phyloP scores from a whole-genome alignment of 2,329 filamentous ascomycete genomes.

The Xylariaceae sp. region DNA sequence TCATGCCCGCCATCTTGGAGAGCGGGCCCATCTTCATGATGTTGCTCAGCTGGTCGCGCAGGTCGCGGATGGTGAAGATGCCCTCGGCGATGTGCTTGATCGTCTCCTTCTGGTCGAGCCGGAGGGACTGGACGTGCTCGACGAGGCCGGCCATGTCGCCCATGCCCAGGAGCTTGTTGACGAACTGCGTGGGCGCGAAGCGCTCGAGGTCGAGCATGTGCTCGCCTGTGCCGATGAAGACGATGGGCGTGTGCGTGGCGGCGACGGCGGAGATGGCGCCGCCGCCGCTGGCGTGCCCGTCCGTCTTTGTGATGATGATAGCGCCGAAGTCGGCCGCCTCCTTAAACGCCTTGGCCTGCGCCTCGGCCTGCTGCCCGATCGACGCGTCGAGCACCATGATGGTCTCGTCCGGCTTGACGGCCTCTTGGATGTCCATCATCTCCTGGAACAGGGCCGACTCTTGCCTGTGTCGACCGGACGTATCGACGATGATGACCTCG shows the following conservation, averaged over 20 bases:
- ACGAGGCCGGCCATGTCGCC: constrained; percentile 93
- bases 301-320: constrained; percentile 98
- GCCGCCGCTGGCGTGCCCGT: constrained; percentile 90
- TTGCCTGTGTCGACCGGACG: constrained; percentile 88
- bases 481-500: constrained; percentile 98
- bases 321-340: constrained; percentile 94
- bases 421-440: constrained; percentile 93
- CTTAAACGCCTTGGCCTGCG: constrained; percentile 94
- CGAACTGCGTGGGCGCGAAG: constrained; percentile 88
- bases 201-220: constrained; percentile 93
- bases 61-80: constrained; percentile 89
- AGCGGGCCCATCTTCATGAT: constrained; percentile 99
- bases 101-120: constrained; percentile 95
- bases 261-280: constrained; percentile 97
- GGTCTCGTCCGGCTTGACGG: constrained; percentile 88
- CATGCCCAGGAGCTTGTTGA: constrained; percentile 93
- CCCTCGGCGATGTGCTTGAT: constrained; percentile 98
- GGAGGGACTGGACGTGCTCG: constrained; percentile 92
- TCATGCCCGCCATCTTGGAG: constrained; percentile 98
- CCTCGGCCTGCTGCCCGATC: constrained; percentile 93
- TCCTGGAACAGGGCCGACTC: constrained; percentile 94
- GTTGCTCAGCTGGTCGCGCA: constrained; percentile 91
- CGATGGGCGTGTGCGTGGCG: constrained; percentile 92
- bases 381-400: constrained; percentile 97
- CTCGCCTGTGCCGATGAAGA: constrained; percentile 96